Conservation (phyloP, 352 stramenopile species). For the Phytophthora hibernalis region DNA sequence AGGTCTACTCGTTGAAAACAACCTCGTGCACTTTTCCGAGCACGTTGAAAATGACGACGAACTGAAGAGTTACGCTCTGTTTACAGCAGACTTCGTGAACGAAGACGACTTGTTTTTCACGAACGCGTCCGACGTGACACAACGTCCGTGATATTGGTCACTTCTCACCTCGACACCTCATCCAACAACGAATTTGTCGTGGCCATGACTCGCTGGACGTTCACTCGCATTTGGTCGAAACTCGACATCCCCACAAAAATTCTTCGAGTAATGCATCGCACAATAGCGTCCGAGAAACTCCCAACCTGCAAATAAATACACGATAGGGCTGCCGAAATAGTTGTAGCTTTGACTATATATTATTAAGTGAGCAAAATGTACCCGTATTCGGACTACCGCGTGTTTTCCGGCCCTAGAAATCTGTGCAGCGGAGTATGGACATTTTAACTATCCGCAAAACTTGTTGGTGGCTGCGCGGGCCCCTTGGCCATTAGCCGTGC, state of each 20-base stretch:
- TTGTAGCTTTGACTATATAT: no score
- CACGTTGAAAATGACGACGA: background rate
- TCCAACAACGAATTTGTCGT: conserved; percentile 19
- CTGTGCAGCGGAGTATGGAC: no score
- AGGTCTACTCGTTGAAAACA: conserved; percentile 32
- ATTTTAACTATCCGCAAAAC: no score
- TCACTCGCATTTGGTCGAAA: conserved; percentile 26
- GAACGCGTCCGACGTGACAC: conserved; percentile 42
- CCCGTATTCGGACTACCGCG: no score
- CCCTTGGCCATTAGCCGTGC: no score
- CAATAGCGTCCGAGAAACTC: conserved; percentile 20
- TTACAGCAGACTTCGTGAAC: conserved; percentile 37
- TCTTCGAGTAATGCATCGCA: conserved; percentile 26
- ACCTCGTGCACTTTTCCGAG: conserved; percentile 36
- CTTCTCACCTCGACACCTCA: conserved; percentile 8
- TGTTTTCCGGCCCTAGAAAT: no score
- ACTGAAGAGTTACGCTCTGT: conserved; percentile 8
- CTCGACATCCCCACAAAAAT: conserved; percentile 26
- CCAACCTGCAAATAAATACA: background rate
- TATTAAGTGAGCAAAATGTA: no score
- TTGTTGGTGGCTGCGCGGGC: no score
- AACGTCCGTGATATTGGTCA: conserved; percentile 34
- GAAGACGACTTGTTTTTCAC: conserved; percentile 45
- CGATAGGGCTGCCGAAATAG: no score
- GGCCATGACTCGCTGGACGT: conserved; percentile 34